Evolutionary conservation across 1,284 basidiomycete species (phyloP).

Genomic region (Mycosarcoma mackinlayi): DNA sequence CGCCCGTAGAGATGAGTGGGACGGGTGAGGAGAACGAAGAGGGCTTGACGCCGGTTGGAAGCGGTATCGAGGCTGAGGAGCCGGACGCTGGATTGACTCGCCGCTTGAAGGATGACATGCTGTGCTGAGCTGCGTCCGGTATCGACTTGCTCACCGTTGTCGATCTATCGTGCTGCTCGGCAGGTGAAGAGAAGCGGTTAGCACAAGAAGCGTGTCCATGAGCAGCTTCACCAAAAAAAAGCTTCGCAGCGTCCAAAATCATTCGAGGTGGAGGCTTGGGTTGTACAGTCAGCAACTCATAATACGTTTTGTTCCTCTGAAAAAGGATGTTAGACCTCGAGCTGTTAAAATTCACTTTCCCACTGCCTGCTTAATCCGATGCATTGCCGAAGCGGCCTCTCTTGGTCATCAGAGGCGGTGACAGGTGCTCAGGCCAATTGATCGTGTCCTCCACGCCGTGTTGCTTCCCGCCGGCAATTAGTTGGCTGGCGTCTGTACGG

Average conservation of each 20-base stretch:
- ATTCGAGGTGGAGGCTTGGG: slow-evolving; percentile 23
- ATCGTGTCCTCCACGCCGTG: too few relatives aligned
- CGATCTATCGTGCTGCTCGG: too few relatives aligned
- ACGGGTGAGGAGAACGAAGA: slow-evolving; percentile 76
- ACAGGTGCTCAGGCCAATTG: too few relatives aligned
- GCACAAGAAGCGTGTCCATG: not conserved
- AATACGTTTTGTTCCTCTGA: too few relatives aligned
- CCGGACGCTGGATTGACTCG: slow-evolving; percentile 68
- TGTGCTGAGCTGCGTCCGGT: not conserved
- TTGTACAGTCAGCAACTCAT: slow-evolving; percentile 9
- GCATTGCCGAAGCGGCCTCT: too few relatives aligned
- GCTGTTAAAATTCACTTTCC: too few relatives aligned
- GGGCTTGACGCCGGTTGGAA: slow-evolving; percentile 74
- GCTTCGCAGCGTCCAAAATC: slow-evolving; percentile 6
- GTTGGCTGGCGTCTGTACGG: too few relatives aligned
- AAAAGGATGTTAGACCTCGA: not conserved
- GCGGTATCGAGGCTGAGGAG: slow-evolving; percentile 67
- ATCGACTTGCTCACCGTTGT: not conserved
- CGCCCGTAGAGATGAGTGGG: slow-evolving; percentile 82
- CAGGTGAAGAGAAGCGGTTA: too few relatives aligned
- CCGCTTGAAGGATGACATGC: slow-evolving; percentile 82
- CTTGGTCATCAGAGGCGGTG: too few relatives aligned
- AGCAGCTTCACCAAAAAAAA: slow-evolving; percentile 3
- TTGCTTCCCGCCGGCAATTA: too few relatives aligned
- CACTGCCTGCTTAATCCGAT: too few relatives aligned